phyloP scores from a whole-genome alignment of 2,329 filamentous ascomycete genomes.

The Ophiostoma tasmaniense region DNA sequence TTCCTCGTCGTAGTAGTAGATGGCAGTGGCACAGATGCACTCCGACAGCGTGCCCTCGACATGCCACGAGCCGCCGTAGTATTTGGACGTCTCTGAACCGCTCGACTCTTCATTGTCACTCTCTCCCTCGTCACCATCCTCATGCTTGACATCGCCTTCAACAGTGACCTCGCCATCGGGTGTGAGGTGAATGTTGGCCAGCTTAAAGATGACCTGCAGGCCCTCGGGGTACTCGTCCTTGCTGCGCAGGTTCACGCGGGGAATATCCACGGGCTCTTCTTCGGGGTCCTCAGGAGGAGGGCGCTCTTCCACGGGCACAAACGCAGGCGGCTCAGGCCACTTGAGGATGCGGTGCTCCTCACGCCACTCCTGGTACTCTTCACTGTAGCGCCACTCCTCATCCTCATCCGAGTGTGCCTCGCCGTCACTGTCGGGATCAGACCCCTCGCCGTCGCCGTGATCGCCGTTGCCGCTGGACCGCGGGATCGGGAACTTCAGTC shows the following conservation, averaged over 20 bases:
- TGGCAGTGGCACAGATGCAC: constrained; percentile 45
- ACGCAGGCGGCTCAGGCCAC: constrained; percentile 15
- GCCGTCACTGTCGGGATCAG: constrained; percentile 9
- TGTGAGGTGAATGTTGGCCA: constrained; percentile 50
- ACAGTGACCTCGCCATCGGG: constrained; percentile 31
- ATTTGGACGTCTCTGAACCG: constrained; percentile 30
- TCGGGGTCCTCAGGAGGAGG: constrained; percentile 1
- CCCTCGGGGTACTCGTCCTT: constrained; percentile 21
- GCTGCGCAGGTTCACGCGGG: constrained; percentile 10
- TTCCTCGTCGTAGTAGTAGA: constrained; percentile 45
- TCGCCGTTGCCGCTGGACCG: constrained; percentile 1
- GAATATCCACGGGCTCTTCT: not conserved
- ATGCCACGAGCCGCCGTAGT: constrained; percentile 27
- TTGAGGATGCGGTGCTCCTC: constrained; percentile 11
- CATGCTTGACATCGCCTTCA: not conserved
- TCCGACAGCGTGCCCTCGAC: constrained; percentile 43
- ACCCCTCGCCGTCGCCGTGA: constrained; percentile 11
- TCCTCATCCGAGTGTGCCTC: constrained; percentile 3
- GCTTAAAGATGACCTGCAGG: constrained; percentile 56
- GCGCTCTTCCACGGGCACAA: constrained; percentile 9
- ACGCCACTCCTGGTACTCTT: constrained; percentile 15
- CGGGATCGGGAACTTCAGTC: constrained; percentile 6
- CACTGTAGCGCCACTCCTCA: not conserved
- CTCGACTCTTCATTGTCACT: constrained; percentile 29
- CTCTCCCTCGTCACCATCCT: not conserved